Conservation (phyloP, 2,329 filamentous ascomycete genomes). For the Aspergillus carbonarius region DNA sequence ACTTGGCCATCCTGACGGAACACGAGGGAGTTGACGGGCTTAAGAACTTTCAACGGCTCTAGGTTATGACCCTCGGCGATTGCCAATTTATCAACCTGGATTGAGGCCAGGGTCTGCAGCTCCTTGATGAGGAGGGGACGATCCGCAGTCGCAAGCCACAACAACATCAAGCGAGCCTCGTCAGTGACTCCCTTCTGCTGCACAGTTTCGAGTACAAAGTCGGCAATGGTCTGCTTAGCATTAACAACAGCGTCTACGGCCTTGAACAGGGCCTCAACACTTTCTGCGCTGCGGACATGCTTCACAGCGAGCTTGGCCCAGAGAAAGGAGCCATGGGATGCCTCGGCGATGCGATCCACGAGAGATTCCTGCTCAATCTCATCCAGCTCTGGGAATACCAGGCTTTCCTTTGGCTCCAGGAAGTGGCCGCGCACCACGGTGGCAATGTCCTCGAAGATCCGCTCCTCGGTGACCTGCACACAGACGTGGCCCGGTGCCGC, state of each 20-base stretch:
- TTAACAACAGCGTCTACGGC: slow-evolving; percentile 29
- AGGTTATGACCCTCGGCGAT: slow-evolving; percentile 25
- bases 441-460: slow-evolving; percentile 39
- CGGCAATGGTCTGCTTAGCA: slow-evolving; percentile 28
- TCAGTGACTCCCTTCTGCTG: slow-evolving; percentile 26
- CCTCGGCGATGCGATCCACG: slow-evolving; percentile 33
- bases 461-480: slow-evolving; percentile 30
- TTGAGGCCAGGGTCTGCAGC: slow-evolving; percentile 29
- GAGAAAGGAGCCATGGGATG: slow-evolving; percentile 39
- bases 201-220: slow-evolving; percentile 32
- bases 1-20: slow-evolving; percentile 36
- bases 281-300: slow-evolving; percentile 28
- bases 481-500: slow-evolving; percentile 12
- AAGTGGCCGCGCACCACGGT: slow-evolving; percentile 33
- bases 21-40: slow-evolving; percentile 33
- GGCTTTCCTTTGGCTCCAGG: slow-evolving; percentile 5
- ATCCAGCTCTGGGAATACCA: slow-evolving; percentile 25
- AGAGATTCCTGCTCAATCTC: slow-evolving; percentile 35
- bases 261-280: slow-evolving; percentile 26
- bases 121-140: slow-evolving; percentile 38
- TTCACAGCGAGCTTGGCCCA: slow-evolving; percentile 41
- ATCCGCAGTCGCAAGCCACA: slow-evolving; percentile 40
- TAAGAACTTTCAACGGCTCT: slow-evolving; percentile 28
- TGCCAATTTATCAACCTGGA: slow-evolving; percentile 32
- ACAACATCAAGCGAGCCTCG: slow-evolving; percentile 33